Evolutionary conservation across 2,329 filamentous ascomycete species (phyloP), one percentile per base, ranked within the genome.

Genomic region (Hypoxylon sp.): DNA sequence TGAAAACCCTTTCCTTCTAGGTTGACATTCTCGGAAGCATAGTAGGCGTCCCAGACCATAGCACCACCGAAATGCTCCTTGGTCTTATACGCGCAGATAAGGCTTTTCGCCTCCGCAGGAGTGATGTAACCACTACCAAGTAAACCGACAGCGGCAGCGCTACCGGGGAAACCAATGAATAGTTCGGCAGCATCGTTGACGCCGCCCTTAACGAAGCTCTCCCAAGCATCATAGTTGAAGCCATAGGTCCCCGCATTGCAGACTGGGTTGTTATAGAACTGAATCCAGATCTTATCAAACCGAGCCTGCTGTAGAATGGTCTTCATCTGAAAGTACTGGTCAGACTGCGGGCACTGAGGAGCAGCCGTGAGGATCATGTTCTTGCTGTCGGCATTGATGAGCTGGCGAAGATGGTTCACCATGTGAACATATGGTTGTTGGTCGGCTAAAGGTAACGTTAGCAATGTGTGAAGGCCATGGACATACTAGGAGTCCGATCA

Each of bases 181-280:
- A 85, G 74, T 77, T 84, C 83, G 30, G 83, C 80, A 7, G 76
- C 68, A 71, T 78, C 70, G 77, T 80, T 84, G 61, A 76, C 65
- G 38, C 79, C 81, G 2, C 63, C 43, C 3, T 70, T 58, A 34
- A 85, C 60, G 28, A 80, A 75, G 0, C 52, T 41, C 51, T 75
- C 79, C 83, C 83, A 85, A 13, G 74, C 73, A 55, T 81, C 73
- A 67, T 82, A 84, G 77, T 84, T 85, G 76, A 83, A 82, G 32
- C 69, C 68, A 10, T 73, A 65, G 14, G 66, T 50, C 46, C 75
- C 72, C 25, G 77, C 74, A 48, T 81, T 78, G 71, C 82, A 84
- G 19, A 52, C 68, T 0, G 72, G 70, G 73, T 84, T 84, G 78
- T 85, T 84, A 77, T 84, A 85, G 75, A 85, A 85, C 75, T 85